These are phyloP conservation scores for Toxicodendron radicans DNA, from an alignment of 345 rosid genomes.

Conservation along the genomic window DNA sequence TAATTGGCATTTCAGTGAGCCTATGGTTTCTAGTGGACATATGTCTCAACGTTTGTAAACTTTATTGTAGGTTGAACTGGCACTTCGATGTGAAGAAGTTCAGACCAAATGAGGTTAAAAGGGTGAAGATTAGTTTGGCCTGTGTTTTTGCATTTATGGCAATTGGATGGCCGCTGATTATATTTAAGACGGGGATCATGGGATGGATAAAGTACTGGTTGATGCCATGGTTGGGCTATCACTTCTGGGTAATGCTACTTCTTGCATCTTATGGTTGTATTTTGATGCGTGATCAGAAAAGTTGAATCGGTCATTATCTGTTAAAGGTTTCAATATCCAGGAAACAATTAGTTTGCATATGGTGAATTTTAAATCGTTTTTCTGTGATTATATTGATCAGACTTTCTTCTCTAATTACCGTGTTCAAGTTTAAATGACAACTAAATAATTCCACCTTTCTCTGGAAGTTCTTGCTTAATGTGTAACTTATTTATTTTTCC, in stretches of 20 bases:
- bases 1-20: not conserved
- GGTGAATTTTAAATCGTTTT: not conserved
- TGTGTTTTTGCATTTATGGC: slow-evolving; percentile 94
- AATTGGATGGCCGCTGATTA: slow-evolving; percentile 90
- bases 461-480: not conserved
- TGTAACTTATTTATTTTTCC: not conserved
- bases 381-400: not conserved
- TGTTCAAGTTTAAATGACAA: not conserved
- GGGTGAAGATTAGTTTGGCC: slow-evolving; percentile 95
- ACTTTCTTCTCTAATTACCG: not conserved
- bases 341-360: not conserved
- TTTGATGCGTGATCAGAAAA: slow-evolving; percentile 3
- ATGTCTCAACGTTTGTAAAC: slow-evolving; percentile 14
- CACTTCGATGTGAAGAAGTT: slow-evolving; percentile 83
- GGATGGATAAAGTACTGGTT: slow-evolving; percentile 95
- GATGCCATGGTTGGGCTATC: slow-evolving; percentile 97
- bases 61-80: slow-evolving; percentile 64
- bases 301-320: not conserved
- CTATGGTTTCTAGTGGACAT: not conserved
- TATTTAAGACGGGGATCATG: slow-evolving; percentile 70
- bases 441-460: not conserved
- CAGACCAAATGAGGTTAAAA: slow-evolving; percentile 75
- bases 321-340: not conserved
- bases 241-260: slow-evolving; percentile 74
- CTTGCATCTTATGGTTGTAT: slow-evolving; percentile 7